These are phyloP conservation scores for Wickerhamiella spandovensis DNA, from an alignment of 805 yeast species.

Conservation along the genomic window DNA sequence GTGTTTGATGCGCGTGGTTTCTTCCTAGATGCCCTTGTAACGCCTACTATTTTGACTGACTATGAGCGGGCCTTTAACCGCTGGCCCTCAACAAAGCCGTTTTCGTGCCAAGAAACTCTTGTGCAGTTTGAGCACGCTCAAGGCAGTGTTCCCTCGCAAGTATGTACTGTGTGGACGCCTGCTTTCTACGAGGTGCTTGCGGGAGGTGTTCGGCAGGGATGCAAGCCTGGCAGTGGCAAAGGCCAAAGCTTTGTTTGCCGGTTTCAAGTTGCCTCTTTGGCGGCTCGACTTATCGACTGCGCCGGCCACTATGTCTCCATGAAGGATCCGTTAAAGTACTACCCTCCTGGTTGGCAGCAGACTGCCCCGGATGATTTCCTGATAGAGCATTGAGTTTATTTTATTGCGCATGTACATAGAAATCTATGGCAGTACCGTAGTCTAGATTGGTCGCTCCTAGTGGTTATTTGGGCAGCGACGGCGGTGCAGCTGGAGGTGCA, in stretches of 20 bases:
- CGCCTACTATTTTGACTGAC: conserved; percentile 20
- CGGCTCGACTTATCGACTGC: not conserved
- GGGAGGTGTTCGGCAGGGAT: conserved; percentile 17
- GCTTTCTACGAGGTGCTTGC: conserved; percentile 13
- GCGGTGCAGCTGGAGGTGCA: conserved; percentile 2
- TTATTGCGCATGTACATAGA: not conserved
- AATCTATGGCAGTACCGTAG: not conserved
- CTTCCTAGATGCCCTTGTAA: conserved; percentile 19
- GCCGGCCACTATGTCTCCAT: not conserved
- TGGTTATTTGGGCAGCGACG: not conserved
- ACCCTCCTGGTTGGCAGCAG: conserved; percentile 15
- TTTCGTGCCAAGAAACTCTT: conserved; percentile 5
- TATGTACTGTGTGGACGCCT: conserved; percentile 12
- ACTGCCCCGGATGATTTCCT: conserved; percentile 13
- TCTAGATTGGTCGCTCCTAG: too few relatives aligned
- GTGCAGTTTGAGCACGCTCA: conserved; percentile 7
- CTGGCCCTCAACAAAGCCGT: conserved; percentile 9
- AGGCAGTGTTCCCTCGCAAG: conserved; percentile 10
- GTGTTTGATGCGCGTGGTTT: conserved; percentile 14
- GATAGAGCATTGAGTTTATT: not conserved
- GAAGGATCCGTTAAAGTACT: conserved; percentile 1
- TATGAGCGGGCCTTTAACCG: conserved; percentile 24
- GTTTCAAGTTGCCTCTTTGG: not conserved
- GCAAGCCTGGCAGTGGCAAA: conserved; percentile 3
- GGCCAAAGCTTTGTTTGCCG: conserved; percentile 8